Conservation (phyloP, 2,329 filamentous ascomycete genomes). For the Magnaporthiopsis rhizophila region DNA sequence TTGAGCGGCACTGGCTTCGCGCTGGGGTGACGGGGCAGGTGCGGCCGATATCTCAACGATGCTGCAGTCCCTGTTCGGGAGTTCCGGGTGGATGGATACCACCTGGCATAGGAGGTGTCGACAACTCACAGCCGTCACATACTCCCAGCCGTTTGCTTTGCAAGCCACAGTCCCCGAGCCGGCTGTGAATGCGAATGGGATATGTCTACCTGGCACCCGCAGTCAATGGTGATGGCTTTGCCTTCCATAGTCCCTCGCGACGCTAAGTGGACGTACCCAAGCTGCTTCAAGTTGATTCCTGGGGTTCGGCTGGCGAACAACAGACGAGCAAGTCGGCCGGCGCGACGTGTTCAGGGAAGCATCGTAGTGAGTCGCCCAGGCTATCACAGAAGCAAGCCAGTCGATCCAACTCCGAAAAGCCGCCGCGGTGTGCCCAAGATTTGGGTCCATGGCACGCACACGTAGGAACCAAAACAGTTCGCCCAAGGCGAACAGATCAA, state of each 20-base stretch:
- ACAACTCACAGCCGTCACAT: not conserved
- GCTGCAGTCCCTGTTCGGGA: not conserved
- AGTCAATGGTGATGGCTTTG: too few species aligned
- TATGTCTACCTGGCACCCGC: not conserved
- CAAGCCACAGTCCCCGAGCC: not conserved
- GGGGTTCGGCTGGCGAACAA: not conserved
- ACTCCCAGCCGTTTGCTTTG: not conserved
- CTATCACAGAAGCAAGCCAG: not conserved
- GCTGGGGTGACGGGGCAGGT: not conserved
- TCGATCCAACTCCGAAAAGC: not conserved
- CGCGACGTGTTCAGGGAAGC: not conserved
- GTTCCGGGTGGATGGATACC: too few species aligned
- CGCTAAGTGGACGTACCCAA: not conserved
- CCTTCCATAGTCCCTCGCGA: not conserved
- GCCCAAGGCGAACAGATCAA: not conserved
- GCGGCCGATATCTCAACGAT: too few species aligned
- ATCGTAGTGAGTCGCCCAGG: not conserved
- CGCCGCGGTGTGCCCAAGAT: too few species aligned
- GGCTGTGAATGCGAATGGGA: not conserved
- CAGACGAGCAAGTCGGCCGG: not conserved
- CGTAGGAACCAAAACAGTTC: not conserved
- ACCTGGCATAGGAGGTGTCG: not conserved
- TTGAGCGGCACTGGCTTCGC: not conserved
- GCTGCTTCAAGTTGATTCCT: not conserved
- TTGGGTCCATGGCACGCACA: too few species aligned